phyloP scores from a whole-genome alignment of 768 basidiomycete species.

The Kwoniella newhampshirensis region DNA sequence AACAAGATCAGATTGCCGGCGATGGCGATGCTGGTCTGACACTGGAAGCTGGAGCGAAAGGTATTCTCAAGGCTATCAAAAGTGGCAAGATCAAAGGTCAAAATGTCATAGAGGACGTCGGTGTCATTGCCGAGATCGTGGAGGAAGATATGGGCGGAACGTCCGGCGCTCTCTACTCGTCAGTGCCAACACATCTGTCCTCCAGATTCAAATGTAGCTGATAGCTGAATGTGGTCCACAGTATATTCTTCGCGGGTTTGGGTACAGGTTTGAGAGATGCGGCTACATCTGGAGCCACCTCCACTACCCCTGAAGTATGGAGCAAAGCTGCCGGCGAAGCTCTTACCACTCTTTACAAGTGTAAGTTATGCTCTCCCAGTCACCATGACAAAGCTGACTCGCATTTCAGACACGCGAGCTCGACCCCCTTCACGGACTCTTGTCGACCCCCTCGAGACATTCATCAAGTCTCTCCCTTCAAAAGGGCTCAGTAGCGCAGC shows the following conservation, averaged over 20 bases:
- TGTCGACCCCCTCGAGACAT: slow-evolving; percentile 84
- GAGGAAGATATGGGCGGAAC: slow-evolving; percentile 90
- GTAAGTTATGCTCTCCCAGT: slow-evolving; percentile 20
- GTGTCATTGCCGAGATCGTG: slow-evolving; percentile 69
- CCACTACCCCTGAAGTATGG: slow-evolving; percentile 64
- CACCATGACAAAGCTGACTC: slow-evolving; percentile 2
- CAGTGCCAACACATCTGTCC: slow-evolving; percentile 49
- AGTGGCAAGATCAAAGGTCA: slow-evolving; percentile 63
- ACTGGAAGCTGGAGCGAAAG: slow-evolving; percentile 63
- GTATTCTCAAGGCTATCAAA: slow-evolving; percentile 63
- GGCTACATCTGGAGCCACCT: slow-evolving; percentile 46
- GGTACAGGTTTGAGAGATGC: slow-evolving; percentile 65
- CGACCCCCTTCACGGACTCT: slow-evolving; percentile 87
- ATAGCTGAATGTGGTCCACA: slow-evolving; percentile 51
- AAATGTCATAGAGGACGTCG: slow-evolving; percentile 66
- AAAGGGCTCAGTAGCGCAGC: slow-evolving; percentile 60
- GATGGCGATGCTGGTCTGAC: slow-evolving; percentile 75
- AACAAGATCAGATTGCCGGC: slow-evolving; percentile 86
- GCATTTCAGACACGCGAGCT: slow-evolving; percentile 66
- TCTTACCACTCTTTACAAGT: slow-evolving; percentile 44
- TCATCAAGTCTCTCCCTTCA: slow-evolving; percentile 59
- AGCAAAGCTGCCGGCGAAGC: slow-evolving; percentile 59
- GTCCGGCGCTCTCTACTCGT: slow-evolving; percentile 88
- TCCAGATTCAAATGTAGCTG: too few relatives aligned
- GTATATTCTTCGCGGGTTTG: slow-evolving; percentile 87